These are phyloP conservation scores for Mycena belliarum DNA, from an alignment of 768 basidiomycete species.

Conservation along the genomic window DNA sequence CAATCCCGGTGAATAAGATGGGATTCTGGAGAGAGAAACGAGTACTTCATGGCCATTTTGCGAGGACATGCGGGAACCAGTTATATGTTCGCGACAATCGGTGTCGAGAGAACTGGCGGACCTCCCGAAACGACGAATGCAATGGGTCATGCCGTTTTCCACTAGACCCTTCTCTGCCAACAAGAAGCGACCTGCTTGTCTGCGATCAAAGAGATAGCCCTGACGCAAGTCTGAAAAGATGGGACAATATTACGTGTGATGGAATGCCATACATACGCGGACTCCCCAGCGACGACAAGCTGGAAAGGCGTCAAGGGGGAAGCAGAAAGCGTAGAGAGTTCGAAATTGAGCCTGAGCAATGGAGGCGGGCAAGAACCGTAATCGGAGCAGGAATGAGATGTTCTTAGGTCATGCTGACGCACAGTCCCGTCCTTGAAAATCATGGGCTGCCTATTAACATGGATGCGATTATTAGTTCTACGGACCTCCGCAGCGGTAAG, in stretches of 20 bases:
- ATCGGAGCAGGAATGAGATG: conserved; percentile 59
- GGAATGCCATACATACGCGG: conserved; percentile 60
- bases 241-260: background rate
- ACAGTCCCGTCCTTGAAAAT: conserved; percentile 69
- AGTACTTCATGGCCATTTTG: conserved; percentile 76
- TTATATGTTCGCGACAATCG: conserved; percentile 60
- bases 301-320: conserved; percentile 82
- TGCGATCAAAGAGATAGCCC: conserved; percentile 84
- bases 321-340: conserved; percentile 71
- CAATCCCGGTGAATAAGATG: background rate
- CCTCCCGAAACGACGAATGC: conserved; percentile 80
- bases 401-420: conserved; percentile 83
- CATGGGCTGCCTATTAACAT: conserved; percentile 1
- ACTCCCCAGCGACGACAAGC: conserved; percentile 82
- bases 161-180: conserved; percentile 71
- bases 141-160: conserved; percentile 61
- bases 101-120: conserved; percentile 20
- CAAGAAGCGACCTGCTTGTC: conserved; percentile 64
- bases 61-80: conserved; percentile 70
- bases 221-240: conserved; percentile 29
- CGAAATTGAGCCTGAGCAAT: conserved; percentile 62
- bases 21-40: background rate
- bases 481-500: conserved; percentile 78
- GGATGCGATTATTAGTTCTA: conserved; percentile 3
- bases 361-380: conserved; percentile 64